Evolutionary conservation across 2,329 filamentous ascomycete species (phyloP).

Genomic region (Talaromyces sp.): DNA sequence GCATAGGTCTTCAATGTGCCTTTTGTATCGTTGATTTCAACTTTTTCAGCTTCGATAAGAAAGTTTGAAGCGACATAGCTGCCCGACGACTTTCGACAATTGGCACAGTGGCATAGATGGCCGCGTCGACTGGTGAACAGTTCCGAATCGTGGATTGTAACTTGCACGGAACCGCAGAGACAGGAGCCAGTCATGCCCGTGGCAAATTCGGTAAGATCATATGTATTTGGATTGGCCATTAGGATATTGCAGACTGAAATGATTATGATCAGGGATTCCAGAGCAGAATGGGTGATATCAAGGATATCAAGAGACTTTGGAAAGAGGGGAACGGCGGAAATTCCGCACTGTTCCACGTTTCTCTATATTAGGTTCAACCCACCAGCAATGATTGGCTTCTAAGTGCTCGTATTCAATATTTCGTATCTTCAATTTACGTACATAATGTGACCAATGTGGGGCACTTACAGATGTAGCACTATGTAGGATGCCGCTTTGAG

Average conservation of each 20-base stretch:
- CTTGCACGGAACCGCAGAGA: slow-evolving; percentile 44
- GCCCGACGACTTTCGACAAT: slow-evolving; percentile 48
- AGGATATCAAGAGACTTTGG: background rate
- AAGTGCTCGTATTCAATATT: too few relatives aligned
- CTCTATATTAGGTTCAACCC: too few relatives aligned
- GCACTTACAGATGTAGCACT: too few relatives aligned
- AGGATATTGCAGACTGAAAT: background rate
- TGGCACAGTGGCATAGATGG: slow-evolving; percentile 48
- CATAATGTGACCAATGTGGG: too few relatives aligned
- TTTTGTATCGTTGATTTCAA: slow-evolving; percentile 41
- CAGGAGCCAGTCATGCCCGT: slow-evolving; percentile 31
- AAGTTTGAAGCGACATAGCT: slow-evolving; percentile 25
- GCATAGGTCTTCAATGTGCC: slow-evolving; percentile 42
- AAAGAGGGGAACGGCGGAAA: background rate
- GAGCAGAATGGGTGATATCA: background rate
- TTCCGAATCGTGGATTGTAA: slow-evolving; percentile 44
- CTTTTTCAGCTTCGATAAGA: slow-evolving; percentile 33
- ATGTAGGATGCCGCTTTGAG: too few relatives aligned
- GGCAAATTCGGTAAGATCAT: background rate
- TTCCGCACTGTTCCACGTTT: too few relatives aligned
- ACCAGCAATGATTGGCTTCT: too few relatives aligned
- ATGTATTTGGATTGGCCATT: background rate
- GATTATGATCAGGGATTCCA: background rate
- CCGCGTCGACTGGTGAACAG: slow-evolving; percentile 43
- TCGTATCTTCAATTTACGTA: too few relatives aligned